Conservation (phyloP, 2,329 filamentous ascomycete species). For the Paraphaeosphaeria minitans region DNA sequence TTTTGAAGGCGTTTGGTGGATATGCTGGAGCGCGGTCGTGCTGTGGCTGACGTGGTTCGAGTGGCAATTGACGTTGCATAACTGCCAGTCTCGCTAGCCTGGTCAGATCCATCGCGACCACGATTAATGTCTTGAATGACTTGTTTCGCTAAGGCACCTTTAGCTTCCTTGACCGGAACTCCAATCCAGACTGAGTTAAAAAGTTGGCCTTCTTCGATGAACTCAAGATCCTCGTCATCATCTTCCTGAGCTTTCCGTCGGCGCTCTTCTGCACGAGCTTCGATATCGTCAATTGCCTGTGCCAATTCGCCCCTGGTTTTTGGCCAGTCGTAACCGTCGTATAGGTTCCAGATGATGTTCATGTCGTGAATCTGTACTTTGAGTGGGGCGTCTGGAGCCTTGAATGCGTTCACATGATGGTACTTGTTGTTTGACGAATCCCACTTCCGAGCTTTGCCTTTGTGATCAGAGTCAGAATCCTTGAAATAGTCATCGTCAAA, state of each 20-base stretch:
- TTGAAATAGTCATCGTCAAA: slow-evolving; percentile 79
- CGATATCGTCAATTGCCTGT: slow-evolving; percentile 86
- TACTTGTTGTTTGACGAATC: slow-evolving; percentile 78
- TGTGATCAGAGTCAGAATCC: slow-evolving; percentile 62
- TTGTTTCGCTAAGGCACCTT: slow-evolving; percentile 76
- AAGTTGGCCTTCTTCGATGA: slow-evolving; percentile 91
- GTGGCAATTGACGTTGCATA: slow-evolving; percentile 69
- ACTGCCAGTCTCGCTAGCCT: slow-evolving; percentile 86
- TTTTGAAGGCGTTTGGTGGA: slow-evolving; percentile 63
- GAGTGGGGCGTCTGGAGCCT: slow-evolving; percentile 71
- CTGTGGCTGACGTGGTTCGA: slow-evolving; percentile 40
- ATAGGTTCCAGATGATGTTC: slow-evolving; percentile 96
- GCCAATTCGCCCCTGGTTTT: slow-evolving; percentile 83
- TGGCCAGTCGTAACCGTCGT: slow-evolving; percentile 97
- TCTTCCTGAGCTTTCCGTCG: slow-evolving; percentile 66
- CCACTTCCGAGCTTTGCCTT: slow-evolving; percentile 77
- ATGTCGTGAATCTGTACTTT: slow-evolving; percentile 81
- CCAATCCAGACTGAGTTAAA: slow-evolving; percentile 99
- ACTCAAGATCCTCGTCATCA: slow-evolving; percentile 61
- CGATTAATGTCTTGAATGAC: slow-evolving; percentile 78
- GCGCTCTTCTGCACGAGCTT: slow-evolving; percentile 79
- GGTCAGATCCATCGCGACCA: slow-evolving; percentile 63
- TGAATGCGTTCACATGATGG: slow-evolving; percentile 65
- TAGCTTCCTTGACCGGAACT: slow-evolving; percentile 84
- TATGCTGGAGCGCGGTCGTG: slow-evolving; percentile 49